Evolutionary conservation across 805 yeast species (phyloP), one percentile per base, ranked within the genome.

Genomic region (Kodamaea hsintzibuensis): DNA sequence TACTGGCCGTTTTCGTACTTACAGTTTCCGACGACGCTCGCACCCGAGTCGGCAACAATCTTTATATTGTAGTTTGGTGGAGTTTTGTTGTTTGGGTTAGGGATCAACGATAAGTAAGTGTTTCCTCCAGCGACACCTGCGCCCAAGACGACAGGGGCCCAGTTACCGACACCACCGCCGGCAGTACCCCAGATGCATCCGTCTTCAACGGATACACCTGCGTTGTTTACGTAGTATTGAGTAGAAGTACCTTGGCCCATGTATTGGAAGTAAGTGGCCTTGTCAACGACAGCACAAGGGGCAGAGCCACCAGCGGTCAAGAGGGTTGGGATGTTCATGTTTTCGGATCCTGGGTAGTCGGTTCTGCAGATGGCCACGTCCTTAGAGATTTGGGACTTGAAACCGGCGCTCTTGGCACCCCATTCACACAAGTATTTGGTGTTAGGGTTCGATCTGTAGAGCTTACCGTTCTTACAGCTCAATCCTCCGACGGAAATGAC

Each of bases 321-420:
- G 59, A 82, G 78, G 56, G 90, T 85, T 66, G 91, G 91, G 56
- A 86, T 77, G 64, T 80, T 85, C 91, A 86, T 86, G 74, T 85
- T 86, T 77, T 86, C 91, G 51, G 91, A 82, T 73, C 91, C 91
- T 64, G 91, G 91, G 74, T 86, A 86, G 71, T 86, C 91, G 57
- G 91, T 86, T 78, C 89, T 82, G 72, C 91, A 86, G 56, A 86
- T 76, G 46, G 90, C 85, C 58, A 86, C 85, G 45, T 75, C 73
- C 55, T 82, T 67, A 58, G 64, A 64, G 53, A 84, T 68, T 58
- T 84, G 69, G 56, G 83, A 79, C 44, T 73, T 78, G 54, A 84
- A 87, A 50, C 65, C 62, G 50, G 89, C 88, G 50, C 80, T 67
- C 54, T 82, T 68, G 43, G 67, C 70, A 60, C 87, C 91, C 85